A percentile compares a stretch with the other conserved stretches of the same genome.
phyloP scores from a whole-genome alignment of 768 basidiomycete genomes.

The Leccinum barrowsii region DNA sequence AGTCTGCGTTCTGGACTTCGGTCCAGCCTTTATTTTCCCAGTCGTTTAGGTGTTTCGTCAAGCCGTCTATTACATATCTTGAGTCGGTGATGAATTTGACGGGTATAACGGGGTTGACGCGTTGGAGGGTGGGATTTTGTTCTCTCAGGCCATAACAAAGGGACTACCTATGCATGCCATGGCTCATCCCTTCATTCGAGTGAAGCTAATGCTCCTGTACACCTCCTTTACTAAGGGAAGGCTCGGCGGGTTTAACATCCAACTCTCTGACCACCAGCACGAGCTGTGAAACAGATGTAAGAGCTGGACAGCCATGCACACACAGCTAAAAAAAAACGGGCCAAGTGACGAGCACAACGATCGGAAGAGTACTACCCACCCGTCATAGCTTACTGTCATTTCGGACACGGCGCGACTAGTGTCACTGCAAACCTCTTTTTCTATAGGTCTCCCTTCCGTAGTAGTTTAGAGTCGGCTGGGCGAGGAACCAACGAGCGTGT shows the following conservation, averaged over 20 bases:
- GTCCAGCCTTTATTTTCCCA: too few species aligned
- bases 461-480: neutral
- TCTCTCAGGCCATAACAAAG: too few species aligned
- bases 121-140: too few species aligned
- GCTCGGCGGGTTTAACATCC: neutral
- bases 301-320: neutral
- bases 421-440: neutral
- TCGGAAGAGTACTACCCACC: slow-evolving; percentile 1
- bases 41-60: too few species aligned
- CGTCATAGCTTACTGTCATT: slow-evolving; percentile 1
- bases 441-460: slow-evolving; percentile 1
- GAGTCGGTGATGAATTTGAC: too few species aligned
- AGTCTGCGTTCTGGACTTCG: too few species aligned
- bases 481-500: too few species aligned
- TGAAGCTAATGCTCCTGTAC: neutral
- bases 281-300: neutral
- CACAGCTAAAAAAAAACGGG: neutral
- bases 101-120: too few species aligned
- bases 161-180: too few species aligned
- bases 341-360: slow-evolving; percentile 1
- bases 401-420: neutral
- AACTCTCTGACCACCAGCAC: neutral
- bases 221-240: too few species aligned
- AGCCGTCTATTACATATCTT: too few species aligned
- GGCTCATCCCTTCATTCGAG: neutral